phyloP scores from a whole-genome alignment of 805 yeast genomes.

The Jamesozyma rosinii region DNA sequence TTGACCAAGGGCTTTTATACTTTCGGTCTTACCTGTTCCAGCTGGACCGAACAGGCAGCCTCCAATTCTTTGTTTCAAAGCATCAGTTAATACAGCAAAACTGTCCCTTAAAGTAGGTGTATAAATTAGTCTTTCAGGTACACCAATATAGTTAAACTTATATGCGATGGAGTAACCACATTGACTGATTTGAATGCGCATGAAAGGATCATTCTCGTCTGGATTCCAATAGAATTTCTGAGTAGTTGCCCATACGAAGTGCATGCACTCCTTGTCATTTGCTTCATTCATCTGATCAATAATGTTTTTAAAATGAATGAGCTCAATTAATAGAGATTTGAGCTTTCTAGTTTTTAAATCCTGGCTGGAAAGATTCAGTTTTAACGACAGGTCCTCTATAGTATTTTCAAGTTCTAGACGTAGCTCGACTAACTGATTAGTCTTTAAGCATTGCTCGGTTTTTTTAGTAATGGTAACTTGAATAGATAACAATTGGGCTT shows the following conservation, averaged over 20 bases:
- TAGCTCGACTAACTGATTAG: not conserved
- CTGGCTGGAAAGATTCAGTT: not conserved
- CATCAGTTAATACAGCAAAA: conserved; percentile 62
- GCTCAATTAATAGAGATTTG: conserved; percentile 59
- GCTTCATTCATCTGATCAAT: conserved; percentile 14
- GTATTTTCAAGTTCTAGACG: not conserved
- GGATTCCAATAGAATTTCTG: conserved; percentile 40
- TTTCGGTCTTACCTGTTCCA: conserved; percentile 94
- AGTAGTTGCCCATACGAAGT: conserved; percentile 39
- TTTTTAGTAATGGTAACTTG: not conserved
- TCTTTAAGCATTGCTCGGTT: not conserved
- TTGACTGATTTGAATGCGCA: conserved; percentile 40
- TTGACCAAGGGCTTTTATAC: conserved; percentile 75
- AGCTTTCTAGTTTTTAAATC: conserved; percentile 33
- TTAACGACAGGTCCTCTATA: not conserved
- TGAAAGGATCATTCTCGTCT: conserved; percentile 21
- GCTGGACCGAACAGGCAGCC: conserved; percentile 94
- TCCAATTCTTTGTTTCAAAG: conserved; percentile 66
- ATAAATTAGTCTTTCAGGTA: conserved; percentile 60
- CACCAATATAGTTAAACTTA: conserved; percentile 78
- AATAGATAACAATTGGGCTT: not conserved
- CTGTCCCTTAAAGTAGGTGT: conserved; percentile 65
- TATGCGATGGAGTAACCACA: conserved; percentile 45
- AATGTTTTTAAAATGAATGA: conserved; percentile 48
- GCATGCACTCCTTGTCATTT: too few relatives aligned